Evolutionary conservation across 805 yeast species (phyloP).

Genomic region (Wickerhamomyces ciferrii): DNA sequence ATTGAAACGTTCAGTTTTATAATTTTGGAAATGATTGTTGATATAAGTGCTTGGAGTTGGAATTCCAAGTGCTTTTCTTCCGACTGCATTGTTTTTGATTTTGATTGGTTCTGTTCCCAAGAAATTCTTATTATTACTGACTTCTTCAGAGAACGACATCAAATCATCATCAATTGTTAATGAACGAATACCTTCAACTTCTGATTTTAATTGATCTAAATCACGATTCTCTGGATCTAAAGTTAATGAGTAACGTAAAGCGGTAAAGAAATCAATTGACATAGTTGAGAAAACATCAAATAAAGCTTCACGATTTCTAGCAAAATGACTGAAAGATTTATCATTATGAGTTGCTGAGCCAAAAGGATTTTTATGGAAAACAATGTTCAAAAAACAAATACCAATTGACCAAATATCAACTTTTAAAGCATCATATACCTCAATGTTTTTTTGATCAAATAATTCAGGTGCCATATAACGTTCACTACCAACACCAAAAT

Average conservation of each 20-base stretch:
- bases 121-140: constrained; percentile 2
- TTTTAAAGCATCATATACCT: constrained; percentile 70
- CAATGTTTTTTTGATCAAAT: constrained; percentile 52
- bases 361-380: constrained; percentile 89
- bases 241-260: constrained; percentile 69
- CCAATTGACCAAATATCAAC: constrained; percentile 91
- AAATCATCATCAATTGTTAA: constrained; percentile 84
- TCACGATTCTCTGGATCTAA: constrained; percentile 86
- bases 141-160: constrained; percentile 37
- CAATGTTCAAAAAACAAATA: constrained; percentile 71
- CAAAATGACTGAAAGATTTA: constrained; percentile 79
- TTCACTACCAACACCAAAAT: constrained; percentile 85
- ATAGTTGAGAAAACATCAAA: constrained; percentile 89
- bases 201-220: constrained; percentile 52
- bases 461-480: constrained; percentile 95
- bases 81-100: constrained; percentile 21
- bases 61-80: constrained; percentile 56
- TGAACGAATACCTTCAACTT: constrained; percentile 46
- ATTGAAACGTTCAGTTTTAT: constrained; percentile 35
- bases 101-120: constrained; percentile 19
- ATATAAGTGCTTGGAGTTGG: constrained; percentile 51
- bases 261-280: constrained; percentile 84
- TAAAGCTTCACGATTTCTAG: constrained; percentile 80
- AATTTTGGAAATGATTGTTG: constrained; percentile 32
- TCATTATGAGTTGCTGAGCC: constrained; percentile 75